These are phyloP conservation scores for Scheffersomyces quercinus DNA, from an alignment of 1,139 yeast species.

Conservation along the genomic window DNA sequence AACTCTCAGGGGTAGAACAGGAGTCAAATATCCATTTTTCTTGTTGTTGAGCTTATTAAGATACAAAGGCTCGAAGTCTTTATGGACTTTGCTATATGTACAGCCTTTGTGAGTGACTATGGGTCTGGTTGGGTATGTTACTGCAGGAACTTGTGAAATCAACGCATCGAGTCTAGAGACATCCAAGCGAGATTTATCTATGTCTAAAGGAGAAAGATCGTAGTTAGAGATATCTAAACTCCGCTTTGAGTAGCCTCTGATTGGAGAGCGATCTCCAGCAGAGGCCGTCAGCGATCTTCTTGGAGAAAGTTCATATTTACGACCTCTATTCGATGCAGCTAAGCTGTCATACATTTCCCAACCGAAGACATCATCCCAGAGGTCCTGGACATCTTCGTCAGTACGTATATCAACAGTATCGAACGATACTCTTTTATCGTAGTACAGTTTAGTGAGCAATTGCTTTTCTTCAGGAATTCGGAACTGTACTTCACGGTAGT, in stretches of 20 bases:
- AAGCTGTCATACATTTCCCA: constrained; percentile 9
- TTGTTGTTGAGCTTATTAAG: constrained; percentile 28
- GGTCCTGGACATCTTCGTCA: constrained; percentile 21
- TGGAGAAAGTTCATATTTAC: constrained; percentile 18
- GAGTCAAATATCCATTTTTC: constrained; percentile 17
- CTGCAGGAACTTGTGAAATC: neutral
- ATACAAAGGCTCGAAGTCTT: constrained; percentile 40
- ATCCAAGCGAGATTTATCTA: neutral
- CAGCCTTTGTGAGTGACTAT: constrained; percentile 53
- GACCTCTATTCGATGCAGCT: constrained; percentile 6
- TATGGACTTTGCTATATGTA: constrained; percentile 49
- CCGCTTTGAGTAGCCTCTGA: constrained; percentile 5
- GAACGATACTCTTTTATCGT: constrained; percentile 35
- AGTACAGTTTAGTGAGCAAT: constrained; percentile 7
- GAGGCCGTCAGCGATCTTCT: constrained; percentile 9
- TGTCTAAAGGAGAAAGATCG: neutral
- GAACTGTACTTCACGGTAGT: constrained; percentile 23
- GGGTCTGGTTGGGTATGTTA: constrained; percentile 52
- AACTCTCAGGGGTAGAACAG: constrained; percentile 53
- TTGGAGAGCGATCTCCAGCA: constrained; percentile 11
- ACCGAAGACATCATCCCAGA: constrained; percentile 14
- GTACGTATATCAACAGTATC: constrained; percentile 44
- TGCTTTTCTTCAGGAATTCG: constrained; percentile 13
- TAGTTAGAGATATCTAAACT: constrained; percentile 5
- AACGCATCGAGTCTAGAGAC: neutral